phyloP scores from a whole-genome alignment of 306 rosid species.

The Albizia julibrissin region DNA sequence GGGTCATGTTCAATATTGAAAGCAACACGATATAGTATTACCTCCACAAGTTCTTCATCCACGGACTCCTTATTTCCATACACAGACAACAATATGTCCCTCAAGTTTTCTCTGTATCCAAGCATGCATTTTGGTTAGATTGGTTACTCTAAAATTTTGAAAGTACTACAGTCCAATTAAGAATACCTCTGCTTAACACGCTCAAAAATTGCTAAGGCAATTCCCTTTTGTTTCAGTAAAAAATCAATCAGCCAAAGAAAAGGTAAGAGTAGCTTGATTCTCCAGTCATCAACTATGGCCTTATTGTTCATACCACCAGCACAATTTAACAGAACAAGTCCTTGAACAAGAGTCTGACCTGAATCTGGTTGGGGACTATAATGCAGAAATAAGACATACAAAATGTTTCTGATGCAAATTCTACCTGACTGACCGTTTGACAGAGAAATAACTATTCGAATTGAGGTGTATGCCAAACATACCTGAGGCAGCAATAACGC shows the following conservation, averaged over 20 bases:
- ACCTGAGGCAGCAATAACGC: constrained; percentile 92
- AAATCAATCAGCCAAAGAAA: constrained; percentile 81
- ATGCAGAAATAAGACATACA: constrained; percentile 32
- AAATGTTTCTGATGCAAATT: constrained; percentile 19
- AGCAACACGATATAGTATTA: constrained; percentile 28
- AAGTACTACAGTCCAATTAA: not conserved
- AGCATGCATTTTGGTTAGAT: constrained; percentile 15
- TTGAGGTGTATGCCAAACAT: constrained; percentile 27
- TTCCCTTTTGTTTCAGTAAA: constrained; percentile 64
- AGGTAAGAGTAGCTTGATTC: constrained; percentile 81
- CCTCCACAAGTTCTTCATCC: constrained; percentile 88
- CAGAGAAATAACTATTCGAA: not conserved
- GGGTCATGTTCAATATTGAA: not conserved
- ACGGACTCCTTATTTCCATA: constrained; percentile 81
- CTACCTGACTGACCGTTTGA: not conserved
- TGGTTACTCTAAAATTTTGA: not conserved
- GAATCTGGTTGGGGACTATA: constrained; percentile 57
- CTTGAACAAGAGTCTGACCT: constrained; percentile 60
- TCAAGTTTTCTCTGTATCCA: constrained; percentile 70
- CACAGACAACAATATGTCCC: constrained; percentile 66
- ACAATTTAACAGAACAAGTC: constrained; percentile 79
- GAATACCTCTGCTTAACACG: constrained; percentile 78
- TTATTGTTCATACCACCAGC: constrained; percentile 98
- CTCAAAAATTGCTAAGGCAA: constrained; percentile 76
- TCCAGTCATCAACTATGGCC: constrained; percentile 93